Evolutionary conservation across 129 eudicot species (phyloP).

Genomic region (Lonicera japonica): DNA sequence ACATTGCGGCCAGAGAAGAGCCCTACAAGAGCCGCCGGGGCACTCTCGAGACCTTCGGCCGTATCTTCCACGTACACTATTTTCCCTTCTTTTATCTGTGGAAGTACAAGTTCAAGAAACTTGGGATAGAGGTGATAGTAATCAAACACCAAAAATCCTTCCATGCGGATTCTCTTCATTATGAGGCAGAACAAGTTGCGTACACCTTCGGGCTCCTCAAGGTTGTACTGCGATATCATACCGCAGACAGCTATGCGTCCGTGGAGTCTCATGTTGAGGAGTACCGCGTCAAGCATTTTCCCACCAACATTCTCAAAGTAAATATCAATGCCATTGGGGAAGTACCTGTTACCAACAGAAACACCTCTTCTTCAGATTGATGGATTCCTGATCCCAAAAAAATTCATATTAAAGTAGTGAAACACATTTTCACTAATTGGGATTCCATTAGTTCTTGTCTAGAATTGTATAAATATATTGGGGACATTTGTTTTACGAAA

Average conservation of each 20-base stretch:
- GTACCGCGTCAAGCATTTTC: conserved; percentile 63
- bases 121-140: conserved; percentile 41
- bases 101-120: conserved; percentile 43
- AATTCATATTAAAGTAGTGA: too few species aligned
- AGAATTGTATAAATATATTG: too few species aligned
- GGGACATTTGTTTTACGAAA: too few species aligned
- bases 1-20: conserved; percentile 50
- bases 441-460: too few species aligned
- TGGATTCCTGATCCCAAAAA: too few species aligned
- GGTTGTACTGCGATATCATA: conserved; percentile 63
- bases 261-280: conserved; percentile 41
- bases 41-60: conserved; percentile 54
- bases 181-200: conserved; percentile 26
- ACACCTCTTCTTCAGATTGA: too few species aligned
- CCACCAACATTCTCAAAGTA: conserved; percentile 72
- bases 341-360: conserved; percentile 24
- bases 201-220: conserved; percentile 39
- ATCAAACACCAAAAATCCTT: conserved; percentile 40
- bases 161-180: conserved; percentile 35
- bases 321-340: conserved; percentile 60
- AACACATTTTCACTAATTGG: too few species aligned
- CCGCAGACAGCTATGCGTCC: conserved; percentile 55
- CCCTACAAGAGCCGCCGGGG: conserved; percentile 53
- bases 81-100: conserved; percentile 40
- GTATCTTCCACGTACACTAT: conserved; percentile 48